Percentiles rank a stretch among this genome's conserved stretches.
These are phyloP conservation scores for Aspergillus hancockii DNA, from an alignment of 495 filamentous ascomycete genomes.

Conservation along the genomic window DNA sequence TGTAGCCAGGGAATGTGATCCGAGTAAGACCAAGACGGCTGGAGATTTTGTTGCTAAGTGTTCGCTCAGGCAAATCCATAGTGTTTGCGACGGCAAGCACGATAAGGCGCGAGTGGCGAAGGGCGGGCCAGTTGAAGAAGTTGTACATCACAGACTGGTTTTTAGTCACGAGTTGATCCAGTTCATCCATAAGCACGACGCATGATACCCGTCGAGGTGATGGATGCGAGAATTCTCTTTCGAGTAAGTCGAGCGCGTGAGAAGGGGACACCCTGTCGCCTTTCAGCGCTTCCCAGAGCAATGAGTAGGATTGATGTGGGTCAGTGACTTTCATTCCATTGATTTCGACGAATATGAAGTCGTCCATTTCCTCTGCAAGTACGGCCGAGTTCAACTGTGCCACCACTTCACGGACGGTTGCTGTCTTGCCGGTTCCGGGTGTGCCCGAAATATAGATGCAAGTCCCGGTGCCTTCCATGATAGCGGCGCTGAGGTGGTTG, in stretches of 20 bases:
- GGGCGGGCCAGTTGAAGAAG: conserved; percentile 99
- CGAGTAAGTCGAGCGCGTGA: conserved; percentile 87
- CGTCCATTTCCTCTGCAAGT: conserved; percentile 86
- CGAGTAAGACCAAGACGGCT: conserved; percentile 84
- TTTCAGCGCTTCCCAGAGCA: conserved; percentile 95
- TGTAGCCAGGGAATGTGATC: conserved; percentile 97
- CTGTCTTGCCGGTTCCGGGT: conserved; percentile 98
- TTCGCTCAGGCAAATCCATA: conserved; percentile 97
- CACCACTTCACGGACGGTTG: conserved; percentile 94
- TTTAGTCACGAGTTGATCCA: conserved; percentile 96
- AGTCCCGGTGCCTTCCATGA: conserved; percentile 86
- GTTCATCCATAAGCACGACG: conserved; percentile 98
- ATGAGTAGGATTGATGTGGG: conserved; percentile 91
- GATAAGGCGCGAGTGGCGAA: conserved; percentile 87
- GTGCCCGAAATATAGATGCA: conserved; percentile 99
- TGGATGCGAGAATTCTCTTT: conserved; percentile 87
- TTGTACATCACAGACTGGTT: conserved; percentile 99
- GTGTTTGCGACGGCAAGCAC: conserved; percentile 98
- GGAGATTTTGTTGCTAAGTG: conserved; percentile 96
- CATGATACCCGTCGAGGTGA: conserved; percentile 89
- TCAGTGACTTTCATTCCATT: conserved; percentile 99
- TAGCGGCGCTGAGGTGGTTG: conserved; percentile 89
- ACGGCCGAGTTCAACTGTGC: conserved; percentile 84
- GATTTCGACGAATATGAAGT: conserved; percentile 99
- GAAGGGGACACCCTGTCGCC: conserved; percentile 89